phyloP scores from a whole-genome alignment of 257 asterid genomes.

The Gentiana straminea region DNA sequence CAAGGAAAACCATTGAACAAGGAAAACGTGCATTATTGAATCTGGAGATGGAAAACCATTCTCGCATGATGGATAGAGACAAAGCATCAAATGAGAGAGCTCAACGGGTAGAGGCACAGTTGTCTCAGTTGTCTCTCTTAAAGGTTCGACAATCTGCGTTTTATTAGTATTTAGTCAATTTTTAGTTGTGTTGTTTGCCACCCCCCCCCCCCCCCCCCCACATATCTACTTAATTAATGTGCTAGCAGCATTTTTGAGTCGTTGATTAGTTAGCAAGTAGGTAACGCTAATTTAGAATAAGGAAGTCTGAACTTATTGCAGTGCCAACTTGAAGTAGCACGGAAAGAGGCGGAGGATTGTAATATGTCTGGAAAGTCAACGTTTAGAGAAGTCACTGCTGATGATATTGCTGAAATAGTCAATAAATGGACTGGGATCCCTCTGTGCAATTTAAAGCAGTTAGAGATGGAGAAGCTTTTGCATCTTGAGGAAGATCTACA shows the following conservation, averaged over 20 bases:
- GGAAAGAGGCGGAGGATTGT: slow-evolving; percentile 63
- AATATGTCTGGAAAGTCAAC: slow-evolving; percentile 80
- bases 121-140: slow-evolving; percentile 54
- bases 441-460: slow-evolving; percentile 70
- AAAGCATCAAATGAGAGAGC: slow-evolving; percentile 81
- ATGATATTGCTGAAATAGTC: slow-evolving; percentile 85
- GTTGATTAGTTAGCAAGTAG: slow-evolving; percentile 33
- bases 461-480: slow-evolving; percentile 77
- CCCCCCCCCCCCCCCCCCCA: background rate
- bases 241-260: too few species aligned
- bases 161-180: slow-evolving; percentile 69
- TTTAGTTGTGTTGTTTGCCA: background rate
- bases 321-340: slow-evolving; percentile 79
- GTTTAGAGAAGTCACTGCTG: slow-evolving; percentile 83
- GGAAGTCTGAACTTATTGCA: slow-evolving; percentile 79
- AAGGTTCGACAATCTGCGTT: slow-evolving; percentile 73
- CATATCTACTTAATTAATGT: background rate
- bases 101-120: slow-evolving; percentile 70
- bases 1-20: slow-evolving; percentile 88
- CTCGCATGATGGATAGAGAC: slow-evolving; percentile 79
- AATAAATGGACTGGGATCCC: slow-evolving; percentile 98
- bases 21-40: slow-evolving; percentile 74
- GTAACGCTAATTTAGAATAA: slow-evolving; percentile 86
- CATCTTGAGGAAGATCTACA: slow-evolving; percentile 79
- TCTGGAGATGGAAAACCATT: slow-evolving; percentile 90